Conservation (phyloP, 2,329 filamentous ascomycete genomes). For the Fusarium temperatum region DNA sequence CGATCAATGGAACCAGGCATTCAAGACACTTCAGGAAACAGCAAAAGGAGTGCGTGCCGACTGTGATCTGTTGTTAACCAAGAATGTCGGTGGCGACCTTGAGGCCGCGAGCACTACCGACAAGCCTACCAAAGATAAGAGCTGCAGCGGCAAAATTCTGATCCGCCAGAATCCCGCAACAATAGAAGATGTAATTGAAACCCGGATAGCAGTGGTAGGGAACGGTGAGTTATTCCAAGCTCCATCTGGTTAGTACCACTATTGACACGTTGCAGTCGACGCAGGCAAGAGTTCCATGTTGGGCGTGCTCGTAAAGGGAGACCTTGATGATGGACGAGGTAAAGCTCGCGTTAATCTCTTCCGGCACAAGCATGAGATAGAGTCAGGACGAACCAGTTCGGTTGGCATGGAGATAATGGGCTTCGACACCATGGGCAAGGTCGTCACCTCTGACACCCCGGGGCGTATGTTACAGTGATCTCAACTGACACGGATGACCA, state of each 20-base stretch:
- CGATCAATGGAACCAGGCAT: slow-evolving; percentile 78
- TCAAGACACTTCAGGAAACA: slow-evolving; percentile 71
- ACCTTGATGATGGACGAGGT: slow-evolving; percentile 92
- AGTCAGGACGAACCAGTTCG: slow-evolving; percentile 92
- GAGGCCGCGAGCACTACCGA: slow-evolving; percentile 70
- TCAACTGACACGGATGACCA: neutral
- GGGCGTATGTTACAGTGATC: slow-evolving; percentile 69
- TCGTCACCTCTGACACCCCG: slow-evolving; percentile 82
- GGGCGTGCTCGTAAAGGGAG: slow-evolving; percentile 93
- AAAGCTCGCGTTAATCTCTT: slow-evolving; percentile 96
- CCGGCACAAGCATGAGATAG: slow-evolving; percentile 96
- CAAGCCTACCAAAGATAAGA: slow-evolving; percentile 72
- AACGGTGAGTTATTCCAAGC: slow-evolving; percentile 68
- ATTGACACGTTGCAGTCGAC: slow-evolving; percentile 70
- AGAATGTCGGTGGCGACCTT: slow-evolving; percentile 81
- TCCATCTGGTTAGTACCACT: neutral
- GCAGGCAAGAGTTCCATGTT: slow-evolving; percentile 97
- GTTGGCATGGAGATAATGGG: slow-evolving; percentile 99
- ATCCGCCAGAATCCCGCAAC: slow-evolving; percentile 77
- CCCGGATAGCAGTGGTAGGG: slow-evolving; percentile 93
- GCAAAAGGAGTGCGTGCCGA: slow-evolving; percentile 74
- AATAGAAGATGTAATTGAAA: slow-evolving; percentile 92
- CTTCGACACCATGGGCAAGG: slow-evolving; percentile 86
- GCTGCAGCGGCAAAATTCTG: slow-evolving; percentile 85
- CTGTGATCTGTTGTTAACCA: slow-evolving; percentile 85